Percentiles rank a stretch among this genome's conserved stretches.
These are phyloP conservation scores for Craterostigma plantagineum DNA, from an alignment of 257 asterid genomes.

Conservation along the genomic window DNA sequence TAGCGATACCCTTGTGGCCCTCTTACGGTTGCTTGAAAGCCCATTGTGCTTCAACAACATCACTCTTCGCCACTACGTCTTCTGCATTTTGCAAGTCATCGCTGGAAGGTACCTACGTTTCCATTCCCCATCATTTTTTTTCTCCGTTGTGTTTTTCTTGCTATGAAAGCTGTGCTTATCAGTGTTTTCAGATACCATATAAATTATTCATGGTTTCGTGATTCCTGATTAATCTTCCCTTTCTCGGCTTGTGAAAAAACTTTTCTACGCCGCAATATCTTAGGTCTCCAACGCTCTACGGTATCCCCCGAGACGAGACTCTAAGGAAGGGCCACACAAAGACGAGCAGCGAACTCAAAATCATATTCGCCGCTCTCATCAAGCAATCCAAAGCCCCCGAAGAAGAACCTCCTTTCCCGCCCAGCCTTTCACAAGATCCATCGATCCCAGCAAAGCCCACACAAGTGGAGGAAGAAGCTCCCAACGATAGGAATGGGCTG, in stretches of 20 bases:
- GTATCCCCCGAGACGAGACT: slow-evolving; percentile 91
- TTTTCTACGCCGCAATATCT: not conserved
- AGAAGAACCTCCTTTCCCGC: slow-evolving; percentile 28
- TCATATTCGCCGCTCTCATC: slow-evolving; percentile 72
- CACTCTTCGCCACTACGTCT: slow-evolving; percentile 74
- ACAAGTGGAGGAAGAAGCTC: slow-evolving; percentile 14
- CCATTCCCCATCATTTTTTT: not conserved
- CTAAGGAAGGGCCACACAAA: slow-evolving; percentile 78
- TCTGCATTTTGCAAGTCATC: slow-evolving; percentile 93
- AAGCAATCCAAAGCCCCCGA: slow-evolving; percentile 62
- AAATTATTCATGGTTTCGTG: not conserved
- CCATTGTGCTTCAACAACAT: slow-evolving; percentile 80
- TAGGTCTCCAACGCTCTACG: slow-evolving; percentile 78
- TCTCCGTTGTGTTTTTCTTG: not conserved
- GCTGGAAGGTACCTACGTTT: slow-evolving; percentile 52
- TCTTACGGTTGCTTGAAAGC: slow-evolving; percentile 87
- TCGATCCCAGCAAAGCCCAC: slow-evolving; percentile 22
- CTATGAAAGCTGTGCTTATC: not conserved
- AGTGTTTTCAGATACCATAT: not conserved
- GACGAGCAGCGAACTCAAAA: slow-evolving; percentile 68
- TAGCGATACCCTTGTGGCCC: slow-evolving; percentile 65
- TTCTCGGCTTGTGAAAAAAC: not conserved
- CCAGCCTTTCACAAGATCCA: slow-evolving; percentile 20
- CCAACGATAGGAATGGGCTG: slow-evolving; percentile 14
- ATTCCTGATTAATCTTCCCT: not conserved